These are phyloP conservation scores for Microsporum audouinii DNA, from an alignment of 2,329 filamentous ascomycete genomes.

Conservation along the genomic window DNA sequence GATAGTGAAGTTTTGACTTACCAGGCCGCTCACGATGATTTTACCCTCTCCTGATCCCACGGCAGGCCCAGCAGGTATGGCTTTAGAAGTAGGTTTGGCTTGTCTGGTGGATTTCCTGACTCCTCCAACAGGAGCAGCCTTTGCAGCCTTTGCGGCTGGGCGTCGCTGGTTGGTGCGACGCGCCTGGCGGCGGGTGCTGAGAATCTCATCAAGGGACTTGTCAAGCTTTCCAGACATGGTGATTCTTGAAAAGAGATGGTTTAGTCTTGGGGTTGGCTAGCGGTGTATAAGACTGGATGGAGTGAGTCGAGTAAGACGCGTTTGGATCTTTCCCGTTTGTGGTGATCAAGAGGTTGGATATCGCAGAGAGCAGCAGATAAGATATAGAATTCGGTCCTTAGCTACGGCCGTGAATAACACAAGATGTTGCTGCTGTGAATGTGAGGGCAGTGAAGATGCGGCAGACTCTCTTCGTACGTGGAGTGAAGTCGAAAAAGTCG, in stretches of 20 bases:
- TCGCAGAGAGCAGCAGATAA: not conserved
- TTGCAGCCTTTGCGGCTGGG: constrained; percentile 26
- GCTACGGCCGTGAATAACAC: not conserved
- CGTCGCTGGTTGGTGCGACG: constrained; percentile 39
- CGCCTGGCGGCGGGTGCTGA: constrained; percentile 59
- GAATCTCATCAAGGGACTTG: constrained; percentile 93
- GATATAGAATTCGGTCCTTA: not conserved
- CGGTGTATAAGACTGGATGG: not conserved
- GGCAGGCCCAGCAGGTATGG: constrained; percentile 53
- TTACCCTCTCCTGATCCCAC: constrained; percentile 66
- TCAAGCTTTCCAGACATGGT: constrained; percentile 92
- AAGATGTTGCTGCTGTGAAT: not conserved
- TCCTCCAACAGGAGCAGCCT: constrained; percentile 66
- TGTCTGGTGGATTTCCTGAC: constrained; percentile 63
- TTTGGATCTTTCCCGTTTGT: not conserved
- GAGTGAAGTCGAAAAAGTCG: constrained; percentile 1
- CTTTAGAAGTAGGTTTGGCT: constrained; percentile 34
- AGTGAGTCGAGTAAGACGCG: not conserved
- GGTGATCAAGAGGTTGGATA: not conserved
- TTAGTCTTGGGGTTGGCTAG: not conserved
- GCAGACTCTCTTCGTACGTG: not conserved
- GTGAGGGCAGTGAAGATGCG: constrained; percentile 10
- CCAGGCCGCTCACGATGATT: constrained; percentile 97
- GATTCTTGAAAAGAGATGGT: constrained; percentile 8
- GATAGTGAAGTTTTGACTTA: constrained; percentile 42